phyloP scores from a whole-genome alignment of 2,329 filamentous ascomycete species.

The Drechslerella dactyloides region DNA sequence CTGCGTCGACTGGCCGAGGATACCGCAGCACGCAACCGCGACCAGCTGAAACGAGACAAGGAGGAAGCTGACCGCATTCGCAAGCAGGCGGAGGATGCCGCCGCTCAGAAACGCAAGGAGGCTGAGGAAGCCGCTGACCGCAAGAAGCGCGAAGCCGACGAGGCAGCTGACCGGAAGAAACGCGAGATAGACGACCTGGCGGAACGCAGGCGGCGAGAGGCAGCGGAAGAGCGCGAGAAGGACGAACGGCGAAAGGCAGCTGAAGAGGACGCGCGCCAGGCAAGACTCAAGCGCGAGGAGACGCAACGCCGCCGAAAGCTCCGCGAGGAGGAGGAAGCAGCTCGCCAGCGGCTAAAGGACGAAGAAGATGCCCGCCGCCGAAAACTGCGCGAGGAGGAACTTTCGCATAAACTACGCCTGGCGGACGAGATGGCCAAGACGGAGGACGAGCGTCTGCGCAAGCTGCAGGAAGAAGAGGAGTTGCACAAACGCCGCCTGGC shows the following conservation, averaged over 20 bases:
- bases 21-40: conserved; percentile 16
- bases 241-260: conserved; percentile 75
- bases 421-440: conserved; percentile 59
- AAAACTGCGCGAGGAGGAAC: conserved; percentile 38
- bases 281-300: conserved; percentile 81
- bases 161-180: conserved; percentile 79
- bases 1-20: conserved; percentile 35
- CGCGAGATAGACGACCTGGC: conserved; percentile 79
- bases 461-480: conserved; percentile 58
- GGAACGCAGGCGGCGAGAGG: conserved; percentile 77
- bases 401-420: conserved; percentile 39
- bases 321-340: conserved; percentile 80
- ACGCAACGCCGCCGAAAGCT: conserved; percentile 86
- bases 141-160: conserved; percentile 82
- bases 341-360: conserved; percentile 70
- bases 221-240: conserved; percentile 77
- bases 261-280: conserved; percentile 81
- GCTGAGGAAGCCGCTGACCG: conserved; percentile 85
- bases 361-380: conserved; percentile 35
- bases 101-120: conserved; percentile 94
- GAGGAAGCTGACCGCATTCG: conserved; percentile 23
- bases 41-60: conserved; percentile 24
- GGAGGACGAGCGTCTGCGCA: conserved; percentile 81
- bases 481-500: conserved; percentile 41
- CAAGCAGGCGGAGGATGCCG: conserved; percentile 66